These are phyloP conservation scores for Ceratocystis cacaofunesta DNA, from an alignment of 2,329 filamentous ascomycete genomes.

Conservation along the genomic window DNA sequence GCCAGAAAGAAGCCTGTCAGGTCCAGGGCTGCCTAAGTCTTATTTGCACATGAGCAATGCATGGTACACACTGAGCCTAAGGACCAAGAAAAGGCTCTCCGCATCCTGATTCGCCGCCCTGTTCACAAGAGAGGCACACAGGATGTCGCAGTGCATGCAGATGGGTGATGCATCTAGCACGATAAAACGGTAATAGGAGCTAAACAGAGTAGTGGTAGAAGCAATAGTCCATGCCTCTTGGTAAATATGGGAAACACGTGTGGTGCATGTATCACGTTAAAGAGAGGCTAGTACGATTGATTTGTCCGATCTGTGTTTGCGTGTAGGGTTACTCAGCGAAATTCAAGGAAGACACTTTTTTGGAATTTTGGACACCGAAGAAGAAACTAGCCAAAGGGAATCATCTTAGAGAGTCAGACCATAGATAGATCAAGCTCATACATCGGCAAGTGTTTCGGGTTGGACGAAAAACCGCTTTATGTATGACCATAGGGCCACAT, in stretches of 20 bases:
- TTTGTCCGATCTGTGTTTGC: not conserved
- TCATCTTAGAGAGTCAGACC: too few relatives aligned
- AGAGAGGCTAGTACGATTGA: not conserved
- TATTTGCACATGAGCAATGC: not conserved
- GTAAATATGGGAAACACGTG: not conserved
- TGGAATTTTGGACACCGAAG: too few relatives aligned
- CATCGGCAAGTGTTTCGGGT: too few relatives aligned
- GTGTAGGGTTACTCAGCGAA: not conserved
- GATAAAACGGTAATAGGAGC: not conserved
- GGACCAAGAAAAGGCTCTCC: not conserved
- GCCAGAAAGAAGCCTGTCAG: not conserved
- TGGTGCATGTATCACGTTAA: not conserved
- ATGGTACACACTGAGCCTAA: not conserved
- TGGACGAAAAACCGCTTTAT: too few relatives aligned
- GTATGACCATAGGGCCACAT: too few relatives aligned
- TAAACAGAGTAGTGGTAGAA: too few relatives aligned
- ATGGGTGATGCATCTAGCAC: not conserved
- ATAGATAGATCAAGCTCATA: too few relatives aligned
- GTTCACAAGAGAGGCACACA: not conserved
- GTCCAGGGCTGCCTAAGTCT: not conserved
- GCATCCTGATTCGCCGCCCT: not conserved
- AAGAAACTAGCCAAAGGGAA: too few relatives aligned
- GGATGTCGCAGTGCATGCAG: not conserved
- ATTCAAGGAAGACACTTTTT: too few relatives aligned
- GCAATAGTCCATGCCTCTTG: too few relatives aligned